phyloP scores from a whole-genome alignment of 176 grass and related monocot species.

The Saccharum spontaneum region DNA sequence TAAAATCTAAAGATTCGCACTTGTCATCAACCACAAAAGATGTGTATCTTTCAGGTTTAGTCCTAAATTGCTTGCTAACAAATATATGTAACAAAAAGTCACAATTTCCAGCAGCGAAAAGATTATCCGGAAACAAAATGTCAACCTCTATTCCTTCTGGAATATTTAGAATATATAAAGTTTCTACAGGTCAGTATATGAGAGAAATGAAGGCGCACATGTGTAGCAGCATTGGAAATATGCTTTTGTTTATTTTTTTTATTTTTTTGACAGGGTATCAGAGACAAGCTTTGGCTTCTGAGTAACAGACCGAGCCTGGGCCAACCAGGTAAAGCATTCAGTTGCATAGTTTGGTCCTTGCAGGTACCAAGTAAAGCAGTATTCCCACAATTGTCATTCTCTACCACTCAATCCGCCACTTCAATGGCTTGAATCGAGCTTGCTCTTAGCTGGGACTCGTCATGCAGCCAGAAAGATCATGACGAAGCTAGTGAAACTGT shows the following conservation, averaged over 20 bases:
- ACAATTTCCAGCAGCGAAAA: background rate
- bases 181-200: background rate
- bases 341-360: constrained; percentile 74
- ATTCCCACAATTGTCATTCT: constrained; percentile 59
- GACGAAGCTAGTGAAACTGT: background rate
- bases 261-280: background rate
- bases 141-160: background rate
- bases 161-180: constrained; percentile 21
- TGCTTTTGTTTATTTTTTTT: background rate
- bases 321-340: constrained; percentile 80
- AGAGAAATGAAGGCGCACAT: background rate
- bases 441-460: constrained; percentile 73
- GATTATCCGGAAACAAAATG: background rate
- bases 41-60: constrained; percentile 1
- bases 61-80: background rate
- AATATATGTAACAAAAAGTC: background rate
- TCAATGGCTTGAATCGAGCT: constrained; percentile 92
- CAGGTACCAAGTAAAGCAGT: constrained; percentile 81
- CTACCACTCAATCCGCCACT: constrained; percentile 68
- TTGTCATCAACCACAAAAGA: background rate
- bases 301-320: background rate
- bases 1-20: background rate
- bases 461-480: constrained; percentile 24
- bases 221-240: background rate
- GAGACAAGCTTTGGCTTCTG: background rate